Conservation (phyloP, 2,329 filamentous ascomycete genomes). For the Beauveria varroae region DNA sequence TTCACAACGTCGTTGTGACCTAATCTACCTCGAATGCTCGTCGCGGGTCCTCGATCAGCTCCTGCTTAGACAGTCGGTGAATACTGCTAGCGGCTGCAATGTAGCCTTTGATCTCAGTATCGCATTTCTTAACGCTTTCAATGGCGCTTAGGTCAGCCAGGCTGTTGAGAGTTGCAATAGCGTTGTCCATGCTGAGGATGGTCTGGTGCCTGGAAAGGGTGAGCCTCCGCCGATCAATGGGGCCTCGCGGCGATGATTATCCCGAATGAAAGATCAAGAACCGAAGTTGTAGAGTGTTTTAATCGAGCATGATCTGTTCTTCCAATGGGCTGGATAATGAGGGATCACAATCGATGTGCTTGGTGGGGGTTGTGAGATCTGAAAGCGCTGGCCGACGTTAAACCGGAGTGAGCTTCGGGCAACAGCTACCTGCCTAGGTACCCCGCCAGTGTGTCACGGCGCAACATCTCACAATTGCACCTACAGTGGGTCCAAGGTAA, state of each 20-base stretch:
- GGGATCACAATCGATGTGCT: not conserved
- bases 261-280: not conserved
- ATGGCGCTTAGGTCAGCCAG: conserved; percentile 30
- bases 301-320: not conserved
- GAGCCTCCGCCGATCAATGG: not conserved
- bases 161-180: conserved; percentile 27
- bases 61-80: conserved; percentile 24
- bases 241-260: not conserved
- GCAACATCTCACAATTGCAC: no score
- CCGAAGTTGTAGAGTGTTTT: not conserved
- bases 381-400: not conserved
- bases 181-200: conserved; percentile 23
- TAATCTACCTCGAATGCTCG: conserved; percentile 34
- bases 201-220: not conserved
- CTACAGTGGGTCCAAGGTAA: not conserved
- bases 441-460: not conserved
- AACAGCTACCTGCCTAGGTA: no score
- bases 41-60: conserved; percentile 26
- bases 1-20: not conserved
- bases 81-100: conserved; percentile 30
- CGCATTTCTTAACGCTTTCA: conserved; percentile 28
- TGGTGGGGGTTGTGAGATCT: conserved; percentile 6
- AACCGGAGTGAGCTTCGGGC: not conserved
- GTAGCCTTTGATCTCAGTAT: conserved; percentile 32
- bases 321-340: not conserved